Evolutionary conservation across 371 early-diverging fungal species (phyloP).

Genomic region (Basidiobolus meristosporus): DNA sequence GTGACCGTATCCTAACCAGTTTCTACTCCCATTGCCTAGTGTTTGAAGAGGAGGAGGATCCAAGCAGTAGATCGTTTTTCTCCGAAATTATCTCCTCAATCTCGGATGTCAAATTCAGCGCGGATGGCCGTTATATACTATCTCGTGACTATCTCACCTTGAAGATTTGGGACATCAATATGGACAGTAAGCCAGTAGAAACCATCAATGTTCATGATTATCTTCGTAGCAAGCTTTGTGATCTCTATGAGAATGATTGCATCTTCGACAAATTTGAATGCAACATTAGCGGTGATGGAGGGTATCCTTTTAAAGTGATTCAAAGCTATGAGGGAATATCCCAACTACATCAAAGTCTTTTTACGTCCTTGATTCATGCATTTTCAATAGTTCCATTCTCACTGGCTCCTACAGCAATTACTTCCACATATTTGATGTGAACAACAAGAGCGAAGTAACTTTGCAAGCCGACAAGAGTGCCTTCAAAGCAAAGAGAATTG

Average conservation of each 20-base stretch:
- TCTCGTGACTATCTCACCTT: constrained; percentile 91
- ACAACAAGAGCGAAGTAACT: constrained; percentile 42
- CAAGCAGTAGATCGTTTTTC: constrained; percentile 84
- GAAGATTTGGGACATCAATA: constrained; percentile 96
- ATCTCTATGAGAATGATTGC: constrained; percentile 95
- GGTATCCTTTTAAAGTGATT: constrained; percentile 7
- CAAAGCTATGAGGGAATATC: background rate
- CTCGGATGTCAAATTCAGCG: constrained; percentile 87
- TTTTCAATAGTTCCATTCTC: constrained; percentile 33
- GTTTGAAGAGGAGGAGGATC: constrained; percentile 89
- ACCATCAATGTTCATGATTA: constrained; percentile 92
- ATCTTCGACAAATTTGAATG: constrained; percentile 99
- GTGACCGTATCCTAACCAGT: background rate
- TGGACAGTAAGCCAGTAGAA: constrained; percentile 81
- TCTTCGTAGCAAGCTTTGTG: constrained; percentile 81
- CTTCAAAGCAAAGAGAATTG: constrained; percentile 81
- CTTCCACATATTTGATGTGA: constrained; percentile 71
- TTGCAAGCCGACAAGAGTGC: constrained; percentile 95
- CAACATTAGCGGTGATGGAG: constrained; percentile 84
- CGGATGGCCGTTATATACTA: constrained; percentile 89
- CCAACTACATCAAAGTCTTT: background rate
- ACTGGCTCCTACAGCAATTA: constrained; percentile 96
- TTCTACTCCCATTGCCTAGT: constrained; percentile 19
- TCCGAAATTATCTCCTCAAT: constrained; percentile 96
- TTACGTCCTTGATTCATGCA: background rate